Percentiles rank a stretch among this genome's conserved stretches.
Evolutionary conservation across 768 basidiomycete species (phyloP).

Genomic region (Suillus paluster): DNA sequence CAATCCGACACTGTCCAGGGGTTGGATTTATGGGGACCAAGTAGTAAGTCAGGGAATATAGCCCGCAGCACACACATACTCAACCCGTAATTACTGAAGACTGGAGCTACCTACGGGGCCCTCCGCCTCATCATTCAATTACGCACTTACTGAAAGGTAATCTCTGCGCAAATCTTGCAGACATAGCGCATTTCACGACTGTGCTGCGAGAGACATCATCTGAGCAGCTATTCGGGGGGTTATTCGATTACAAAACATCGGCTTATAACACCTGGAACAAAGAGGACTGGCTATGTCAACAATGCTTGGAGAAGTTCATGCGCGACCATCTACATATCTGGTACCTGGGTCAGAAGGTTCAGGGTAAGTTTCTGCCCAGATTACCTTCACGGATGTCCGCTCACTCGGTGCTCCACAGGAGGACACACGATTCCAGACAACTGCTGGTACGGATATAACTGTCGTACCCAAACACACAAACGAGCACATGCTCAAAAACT

Average conservation of each 20-base stretch:
- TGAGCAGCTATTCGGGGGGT: constrained; percentile 16
- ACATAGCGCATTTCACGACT: constrained; percentile 9
- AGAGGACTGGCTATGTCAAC: constrained; percentile 36
- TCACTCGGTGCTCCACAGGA: background rate
- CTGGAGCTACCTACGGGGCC: constrained; percentile 19
- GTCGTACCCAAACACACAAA: constrained; percentile 31
- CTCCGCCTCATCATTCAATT: constrained; percentile 6
- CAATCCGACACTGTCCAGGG: constrained; percentile 19
- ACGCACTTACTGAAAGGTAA: constrained; percentile 10
- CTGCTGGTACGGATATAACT: constrained; percentile 41
- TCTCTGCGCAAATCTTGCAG: constrained; percentile 12
- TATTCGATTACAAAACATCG: constrained; percentile 23
- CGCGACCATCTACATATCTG: constrained; percentile 32
- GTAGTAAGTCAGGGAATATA: constrained; percentile 26
- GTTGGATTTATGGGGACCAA: constrained; percentile 25
- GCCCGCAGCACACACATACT: background rate
- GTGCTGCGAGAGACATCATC: constrained; percentile 15
- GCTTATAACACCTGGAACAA: constrained; percentile 31
- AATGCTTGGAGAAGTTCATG: constrained; percentile 32
- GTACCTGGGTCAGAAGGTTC: constrained; percentile 26
- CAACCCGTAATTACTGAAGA: constrained; percentile 14
- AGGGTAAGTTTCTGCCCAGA: constrained; percentile 17
- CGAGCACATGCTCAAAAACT: too few relatives aligned
- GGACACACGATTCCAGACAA: constrained; percentile 21
- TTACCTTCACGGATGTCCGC: background rate